A percentile compares a stretch with the other conserved stretches of the same genome.
Conservation (phyloP, 495 filamentous ascomycete species). For the Aspergillus nanangensis region DNA sequence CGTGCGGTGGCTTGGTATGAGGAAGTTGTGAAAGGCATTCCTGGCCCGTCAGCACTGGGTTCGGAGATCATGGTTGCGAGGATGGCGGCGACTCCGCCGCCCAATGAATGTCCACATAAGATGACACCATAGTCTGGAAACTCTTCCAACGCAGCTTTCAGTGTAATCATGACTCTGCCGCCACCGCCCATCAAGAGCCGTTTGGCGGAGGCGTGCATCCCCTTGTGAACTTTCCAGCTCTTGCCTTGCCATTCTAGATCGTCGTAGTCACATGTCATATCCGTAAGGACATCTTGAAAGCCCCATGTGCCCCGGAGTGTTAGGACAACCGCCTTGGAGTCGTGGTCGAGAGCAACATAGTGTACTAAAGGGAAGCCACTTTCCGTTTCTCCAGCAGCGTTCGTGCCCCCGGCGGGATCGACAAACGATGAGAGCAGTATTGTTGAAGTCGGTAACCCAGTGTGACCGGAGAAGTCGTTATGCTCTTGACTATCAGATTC, state of each 20-base stretch:
- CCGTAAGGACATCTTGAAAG: slow-evolving; percentile 76
- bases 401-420: slow-evolving; percentile 69
- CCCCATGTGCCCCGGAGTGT: slow-evolving; percentile 74
- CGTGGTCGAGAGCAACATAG: slow-evolving; percentile 73
- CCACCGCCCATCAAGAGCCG: slow-evolving; percentile 65
- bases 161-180: slow-evolving; percentile 57
- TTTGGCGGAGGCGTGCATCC: slow-evolving; percentile 73
- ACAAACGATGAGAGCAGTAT: slow-evolving; percentile 74
- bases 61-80: slow-evolving; percentile 71
- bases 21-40: slow-evolving; percentile 52
- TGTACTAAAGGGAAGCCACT: slow-evolving; percentile 76
- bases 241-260: slow-evolving; percentile 63
- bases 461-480: slow-evolving; percentile 67
- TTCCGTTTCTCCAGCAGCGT: slow-evolving; percentile 64
- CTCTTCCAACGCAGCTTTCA: slow-evolving; percentile 67
- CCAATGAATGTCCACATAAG: slow-evolving; percentile 72
- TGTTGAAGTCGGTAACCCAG: slow-evolving; percentile 58
- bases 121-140: slow-evolving; percentile 71
- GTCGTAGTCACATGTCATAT: slow-evolving; percentile 80
- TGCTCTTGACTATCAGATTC: slow-evolving; percentile 57
- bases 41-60: slow-evolving; percentile 44
- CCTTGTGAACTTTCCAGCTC: slow-evolving; percentile 72
- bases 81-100: slow-evolving; percentile 69
- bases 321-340: slow-evolving; percentile 71
- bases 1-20: slow-evolving; percentile 29